Conservation (phyloP, 2,329 filamentous ascomycete genomes). For the Lachnum nothofagi region DNA sequence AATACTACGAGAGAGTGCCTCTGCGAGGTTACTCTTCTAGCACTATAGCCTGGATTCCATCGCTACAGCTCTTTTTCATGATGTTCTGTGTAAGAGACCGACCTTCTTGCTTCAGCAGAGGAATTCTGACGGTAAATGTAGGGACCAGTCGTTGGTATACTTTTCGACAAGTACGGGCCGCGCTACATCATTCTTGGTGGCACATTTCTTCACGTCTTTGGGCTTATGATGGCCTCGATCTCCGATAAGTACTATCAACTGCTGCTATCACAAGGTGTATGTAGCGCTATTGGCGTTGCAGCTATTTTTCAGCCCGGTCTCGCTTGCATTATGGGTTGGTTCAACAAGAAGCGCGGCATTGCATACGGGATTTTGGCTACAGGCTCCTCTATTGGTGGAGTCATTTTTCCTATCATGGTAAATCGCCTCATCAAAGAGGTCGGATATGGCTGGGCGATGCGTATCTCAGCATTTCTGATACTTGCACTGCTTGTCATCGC, state of each 20-base stretch:
- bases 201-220: conserved; percentile 46
- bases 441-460: conserved; percentile 16
- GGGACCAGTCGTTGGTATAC: conserved; percentile 7
- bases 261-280: conserved; percentile 49
- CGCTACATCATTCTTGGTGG: conserved; percentile 34
- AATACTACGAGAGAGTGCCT: conserved; percentile 49
- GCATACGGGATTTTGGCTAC: conserved; percentile 42
- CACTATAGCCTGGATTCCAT: conserved; percentile 58
- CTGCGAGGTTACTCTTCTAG: conserved; percentile 46
- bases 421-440: conserved; percentile 1
- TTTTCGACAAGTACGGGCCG: conserved; percentile 22
- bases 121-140: too few species aligned
- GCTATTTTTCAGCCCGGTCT: conserved; percentile 22
- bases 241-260: conserved; percentile 47
- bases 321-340: conserved; percentile 39
- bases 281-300: conserved; percentile 39
- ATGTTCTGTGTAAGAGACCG: conserved; percentile 50
- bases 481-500: conserved; percentile 10
- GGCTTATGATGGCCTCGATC: conserved; percentile 31
- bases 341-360: conserved; percentile 40
- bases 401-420: conserved; percentile 55
- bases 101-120: too few species aligned
- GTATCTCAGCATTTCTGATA: conserved; percentile 7
- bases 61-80: conserved; percentile 50
- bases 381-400: conserved; percentile 44